Base-by-base conservation (phyloP, 495 filamentous ascomycete species). In the Trichoderma reesei region DNA sequence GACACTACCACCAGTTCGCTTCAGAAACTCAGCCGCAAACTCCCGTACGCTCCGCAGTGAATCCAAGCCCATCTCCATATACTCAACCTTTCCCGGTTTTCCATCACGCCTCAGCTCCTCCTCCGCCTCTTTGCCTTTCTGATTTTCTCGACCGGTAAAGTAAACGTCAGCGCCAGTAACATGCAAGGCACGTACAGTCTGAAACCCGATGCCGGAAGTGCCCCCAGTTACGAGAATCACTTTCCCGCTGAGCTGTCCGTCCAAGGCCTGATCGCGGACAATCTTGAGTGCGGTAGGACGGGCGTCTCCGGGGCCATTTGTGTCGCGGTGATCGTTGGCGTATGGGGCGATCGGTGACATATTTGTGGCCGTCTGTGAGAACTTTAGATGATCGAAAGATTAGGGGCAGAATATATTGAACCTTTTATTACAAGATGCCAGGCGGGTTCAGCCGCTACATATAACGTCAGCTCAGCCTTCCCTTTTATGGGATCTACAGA, bases 251-350 rank as follows among this genome's bases (percentile, higher is more conserved):
- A 80, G 64, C n/a, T 72, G 74, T 16, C 73, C 75, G 36, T 74
- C 67, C 20, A 81, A 63, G 8, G 63, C 65, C 56, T 85, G 75
- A 63, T 85, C 83, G 59, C 78, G 48, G 65, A 87, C 66, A 56
- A 87, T 78, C 64, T 83, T 76, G 16, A 80, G 65, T 14, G 79
- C 83, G 7, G 83, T 86, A 31, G 82, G 82, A 16, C 83, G 81
- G 14, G 72, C 70, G 71, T 87, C 83, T 4, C 80, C 79, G n/a
- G 77, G 69, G 9, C 84, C 83, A 60, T 79, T 63, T 14, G 73
- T 73, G 37, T 73, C 67, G n/a, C 61, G 65, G 67, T 82, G 78
- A 7, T 68, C 71, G 60, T 71, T 74, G 41, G 75, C 68, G 68
- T 85, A 83, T 26, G 51, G 51, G 2, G 51, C 51, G 18, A 56